Base-by-base conservation (phyloP, 495 filamentous ascomycete species). In the Lentithecium fluviatile region DNA sequence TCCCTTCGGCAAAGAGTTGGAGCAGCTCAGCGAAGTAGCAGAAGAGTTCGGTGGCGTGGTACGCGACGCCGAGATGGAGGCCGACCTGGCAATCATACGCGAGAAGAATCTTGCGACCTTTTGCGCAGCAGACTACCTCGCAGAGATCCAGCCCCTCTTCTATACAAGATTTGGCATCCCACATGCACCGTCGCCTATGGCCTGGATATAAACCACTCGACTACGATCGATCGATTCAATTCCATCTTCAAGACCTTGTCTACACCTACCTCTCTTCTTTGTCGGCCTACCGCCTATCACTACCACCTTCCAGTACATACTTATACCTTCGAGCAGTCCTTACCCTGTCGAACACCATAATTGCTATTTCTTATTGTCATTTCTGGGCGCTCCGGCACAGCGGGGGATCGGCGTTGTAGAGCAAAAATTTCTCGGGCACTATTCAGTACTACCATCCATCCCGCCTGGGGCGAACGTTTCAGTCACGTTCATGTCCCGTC, bases 101-200 rank as follows among this genome's bases (percentile, higher is more conserved):
- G 76, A 78, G 25, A 82, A 80, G 47, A 91, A 90, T 12, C 77
- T 97, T 5, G 78, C 77, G 69, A 89, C 86, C 68, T 91, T 92
- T 71, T 78, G 79, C 12, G 89, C 87, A 12, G 81, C 87, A 19
- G 94, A 97, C 70, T 98, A 98, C 73, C 74, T 92, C 53, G 75
- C 74, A 54, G 94, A 96, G 75, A 88, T 98, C 57, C 78, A 87
- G 60, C 82, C 82, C 21, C 75, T 94, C 6, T 86, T 87, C 52
- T 52, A 36, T 19, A 32, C 13, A 12, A 42, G 53, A 21, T 71
- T 71, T 45, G 64, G 56, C 34, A 48, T 26, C 46, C 40, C 26
- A 32, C 45, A 36, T 24, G 32, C 43, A 13, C 40, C 52, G 0
- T 43, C 55, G n/a, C 56, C 65, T 29, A 60, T 60, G 56, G 65